Base-by-base conservation (phyloP, 2,329 filamentous ascomycete genomes). In the Diaporthe eres region DNA sequence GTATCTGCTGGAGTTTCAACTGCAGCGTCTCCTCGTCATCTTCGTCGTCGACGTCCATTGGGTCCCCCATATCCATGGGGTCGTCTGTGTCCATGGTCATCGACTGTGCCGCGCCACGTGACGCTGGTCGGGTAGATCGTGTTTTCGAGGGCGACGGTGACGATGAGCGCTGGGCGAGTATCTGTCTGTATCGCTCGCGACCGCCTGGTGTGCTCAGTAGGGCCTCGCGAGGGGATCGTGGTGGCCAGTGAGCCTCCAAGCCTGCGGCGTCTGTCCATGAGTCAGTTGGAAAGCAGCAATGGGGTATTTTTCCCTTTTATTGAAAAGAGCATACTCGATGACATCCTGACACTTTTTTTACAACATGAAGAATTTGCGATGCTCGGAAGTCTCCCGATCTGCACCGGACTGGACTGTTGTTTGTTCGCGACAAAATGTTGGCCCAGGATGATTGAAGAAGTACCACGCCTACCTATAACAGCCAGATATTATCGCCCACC, bases 21-120 rank as follows among this genome's bases (percentile, higher is more conserved):
- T 97, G 92, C 47, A 98, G 85, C 1, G 92, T 97, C 86, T 98
- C 96, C 83, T 98, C 96, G 79, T 98, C 96, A 9, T 97, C 94
- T 6, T 94, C 93, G 0, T 93, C 82, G 77, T 85, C 85, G 65
- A 83, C 79, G 57, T 82, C 83, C 55, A 79, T 82, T 58, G 81
- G 75, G 2, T 72, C 78, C 15, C 68, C 76, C 31, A 57, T 51
- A 13, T 49, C 47, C 75, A 39, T 74, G 34, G 51, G 49, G 31
- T 70, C 65, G 65, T 55, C 77, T 22, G 68, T 28, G 17, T 78
- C 76, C 10, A 71, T 77, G 34, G 77, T 78, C 19, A 78, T 78
- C 37, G 79, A 75, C 31, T 78, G 79, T 19, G 79, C 44, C 28
- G 77, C 75, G 0, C 77, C 76, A 7, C 81, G 77, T 22, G 79